Evolutionary conservation across 768 basidiomycete genomes (phyloP).

Genomic region (Agrocybe praecox): DNA sequence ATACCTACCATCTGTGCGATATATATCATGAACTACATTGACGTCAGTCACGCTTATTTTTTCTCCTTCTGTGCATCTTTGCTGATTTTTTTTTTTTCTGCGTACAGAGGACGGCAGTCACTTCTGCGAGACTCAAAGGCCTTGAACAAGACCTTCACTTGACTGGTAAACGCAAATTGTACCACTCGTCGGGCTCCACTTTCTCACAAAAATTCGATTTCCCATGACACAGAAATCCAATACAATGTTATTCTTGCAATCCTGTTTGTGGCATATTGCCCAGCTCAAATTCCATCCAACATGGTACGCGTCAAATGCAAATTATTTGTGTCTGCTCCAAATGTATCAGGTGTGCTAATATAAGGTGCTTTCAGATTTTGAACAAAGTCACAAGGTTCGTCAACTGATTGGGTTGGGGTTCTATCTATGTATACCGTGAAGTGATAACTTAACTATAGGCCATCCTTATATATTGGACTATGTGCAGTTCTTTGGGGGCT

Average conservation of each 20-base stretch:
- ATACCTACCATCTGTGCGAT: constrained; percentile 60
- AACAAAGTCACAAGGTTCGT: constrained; percentile 54
- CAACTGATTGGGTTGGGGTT: background rate
- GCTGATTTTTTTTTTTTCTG: background rate
- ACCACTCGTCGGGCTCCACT: too few relatives aligned
- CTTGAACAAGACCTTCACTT: constrained; percentile 49
- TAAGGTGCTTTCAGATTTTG: constrained; percentile 39
- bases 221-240: constrained; percentile 26
- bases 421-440: background rate
- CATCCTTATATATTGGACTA: constrained; percentile 59
- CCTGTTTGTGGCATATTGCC: constrained; percentile 52
- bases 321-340: background rate
- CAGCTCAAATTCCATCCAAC: constrained; percentile 67
- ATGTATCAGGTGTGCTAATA: background rate
- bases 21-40: constrained; percentile 69
- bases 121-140: constrained; percentile 50
- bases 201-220: too few relatives aligned
- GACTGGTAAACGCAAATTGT: constrained; percentile 30
- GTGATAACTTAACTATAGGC: constrained; percentile 34
- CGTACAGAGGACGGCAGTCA: constrained; percentile 47
- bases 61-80: background rate
- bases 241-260: constrained; percentile 23
- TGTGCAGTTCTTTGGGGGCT: constrained; percentile 67
- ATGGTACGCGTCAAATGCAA: constrained; percentile 42
- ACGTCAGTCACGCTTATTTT: constrained; percentile 43